These are phyloP conservation scores for Boechera stricta DNA, from an alignment of 345 rosid species.

Conservation along the genomic window DNA sequence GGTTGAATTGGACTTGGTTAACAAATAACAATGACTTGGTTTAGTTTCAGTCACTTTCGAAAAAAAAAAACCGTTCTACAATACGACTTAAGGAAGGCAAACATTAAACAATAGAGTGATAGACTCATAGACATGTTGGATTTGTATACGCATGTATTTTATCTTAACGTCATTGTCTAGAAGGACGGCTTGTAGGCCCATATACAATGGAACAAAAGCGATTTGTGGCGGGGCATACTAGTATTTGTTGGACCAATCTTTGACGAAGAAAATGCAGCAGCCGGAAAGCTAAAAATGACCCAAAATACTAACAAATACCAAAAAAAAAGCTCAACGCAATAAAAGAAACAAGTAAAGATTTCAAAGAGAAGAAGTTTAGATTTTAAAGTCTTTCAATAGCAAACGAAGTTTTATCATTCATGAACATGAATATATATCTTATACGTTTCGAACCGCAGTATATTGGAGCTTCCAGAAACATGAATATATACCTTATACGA, in stretches of 20 bases:
- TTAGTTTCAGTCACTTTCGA: background rate
- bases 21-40: constrained; percentile 18
- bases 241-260: constrained; percentile 24
- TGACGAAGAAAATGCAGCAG: constrained; percentile 28
- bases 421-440: background rate
- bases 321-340: background rate
- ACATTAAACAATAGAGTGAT: background rate
- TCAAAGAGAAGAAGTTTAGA: background rate
- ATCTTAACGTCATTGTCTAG: constrained; percentile 7
- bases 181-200: constrained; percentile 33
- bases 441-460: background rate
- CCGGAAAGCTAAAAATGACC: background rate
- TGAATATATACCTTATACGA: background rate
- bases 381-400: background rate
- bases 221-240: background rate
- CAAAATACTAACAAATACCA: constrained; percentile 6
- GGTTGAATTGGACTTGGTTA: background rate
- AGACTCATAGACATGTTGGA: background rate
- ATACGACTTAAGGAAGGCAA: background rate
- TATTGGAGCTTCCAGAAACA: background rate
- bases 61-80: background rate
- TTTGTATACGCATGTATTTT: constrained; percentile 21
- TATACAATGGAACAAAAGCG: constrained; percentile 11
- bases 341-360: background rate
- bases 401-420: background rate